A percentile compares a stretch with the other conserved stretches of the same genome.
Evolutionary conservation across 306 rosid species (phyloP).

Genomic region (Dryas octopetala): DNA sequence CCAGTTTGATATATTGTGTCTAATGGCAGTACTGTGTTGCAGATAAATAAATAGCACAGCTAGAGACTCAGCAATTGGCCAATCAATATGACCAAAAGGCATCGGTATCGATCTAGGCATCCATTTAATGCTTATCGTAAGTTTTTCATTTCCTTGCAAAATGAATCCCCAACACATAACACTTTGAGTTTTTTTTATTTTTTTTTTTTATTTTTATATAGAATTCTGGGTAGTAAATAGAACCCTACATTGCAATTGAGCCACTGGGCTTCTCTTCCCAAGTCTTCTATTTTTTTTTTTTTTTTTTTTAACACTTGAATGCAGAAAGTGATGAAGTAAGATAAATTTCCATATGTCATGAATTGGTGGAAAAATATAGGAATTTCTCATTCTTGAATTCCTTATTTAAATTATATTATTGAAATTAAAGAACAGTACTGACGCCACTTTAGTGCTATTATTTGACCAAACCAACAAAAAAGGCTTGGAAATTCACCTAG

Average conservation of each 20-base stretch:
- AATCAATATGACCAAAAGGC: constrained; percentile 47
- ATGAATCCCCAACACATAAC: too few relatives aligned
- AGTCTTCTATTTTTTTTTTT: background rate
- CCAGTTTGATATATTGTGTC: constrained; percentile 6
- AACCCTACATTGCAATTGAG: too few relatives aligned
- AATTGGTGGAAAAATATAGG: background rate
- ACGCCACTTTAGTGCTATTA: too few relatives aligned
- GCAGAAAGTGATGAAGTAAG: background rate
- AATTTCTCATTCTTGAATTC: background rate
- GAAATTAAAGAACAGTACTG: background rate
- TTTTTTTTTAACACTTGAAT: constrained; percentile 1
- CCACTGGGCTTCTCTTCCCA: background rate
- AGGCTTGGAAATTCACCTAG: background rate
- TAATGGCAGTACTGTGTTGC: constrained; percentile 18
- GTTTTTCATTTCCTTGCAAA: constrained; percentile 2
- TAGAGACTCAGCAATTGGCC: constrained; percentile 12
- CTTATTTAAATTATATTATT: background rate
- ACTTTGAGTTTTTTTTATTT: background rate
- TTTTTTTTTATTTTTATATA: too few relatives aligned
- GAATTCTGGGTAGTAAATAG: too few relatives aligned
- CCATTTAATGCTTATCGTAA: constrained; percentile 60
- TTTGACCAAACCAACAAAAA: background rate
- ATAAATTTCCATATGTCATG: background rate
- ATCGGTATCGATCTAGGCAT: constrained; percentile 48
- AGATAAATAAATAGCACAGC: constrained; percentile 9